These are phyloP conservation scores for Botrytis elliptica DNA, from an alignment of 2,329 filamentous ascomycete genomes.

Conservation along the genomic window DNA sequence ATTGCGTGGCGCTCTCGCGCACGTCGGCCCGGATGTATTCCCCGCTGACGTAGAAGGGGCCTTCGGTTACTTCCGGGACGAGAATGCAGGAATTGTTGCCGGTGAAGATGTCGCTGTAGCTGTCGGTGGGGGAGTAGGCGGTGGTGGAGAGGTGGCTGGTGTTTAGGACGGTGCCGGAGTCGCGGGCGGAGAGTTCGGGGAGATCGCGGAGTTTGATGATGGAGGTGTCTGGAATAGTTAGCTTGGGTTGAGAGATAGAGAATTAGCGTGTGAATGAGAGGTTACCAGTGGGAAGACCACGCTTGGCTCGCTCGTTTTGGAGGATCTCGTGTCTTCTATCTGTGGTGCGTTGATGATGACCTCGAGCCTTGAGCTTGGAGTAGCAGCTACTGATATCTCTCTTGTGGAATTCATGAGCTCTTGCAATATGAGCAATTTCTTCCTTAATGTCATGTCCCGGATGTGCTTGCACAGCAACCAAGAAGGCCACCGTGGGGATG, in stretches of 20 bases:
- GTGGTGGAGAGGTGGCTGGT: slow-evolving; percentile 27
- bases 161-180: slow-evolving; percentile 23
- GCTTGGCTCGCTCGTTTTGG: slow-evolving; percentile 20
- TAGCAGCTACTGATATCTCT: slow-evolving; percentile 22
- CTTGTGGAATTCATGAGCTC: slow-evolving; percentile 6
- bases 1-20: slow-evolving; percentile 34
- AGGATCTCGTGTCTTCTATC: slow-evolving; percentile 23
- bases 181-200: slow-evolving; percentile 16
- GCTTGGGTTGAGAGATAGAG: not conserved
- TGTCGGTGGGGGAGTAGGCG: slow-evolving; percentile 40
- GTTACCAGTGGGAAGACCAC: slow-evolving; percentile 21
- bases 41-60: slow-evolving; percentile 48
- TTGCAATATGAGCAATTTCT: slow-evolving; percentile 12
- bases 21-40: slow-evolving; percentile 52
- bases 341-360: slow-evolving; percentile 33
- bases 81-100: slow-evolving; percentile 38
- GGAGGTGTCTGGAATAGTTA: slow-evolving; percentile 16
- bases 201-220: slow-evolving; percentile 25
- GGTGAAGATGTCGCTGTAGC: slow-evolving; percentile 34
- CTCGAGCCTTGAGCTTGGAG: slow-evolving; percentile 40
- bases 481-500: slow-evolving; percentile 1
- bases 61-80: slow-evolving; percentile 39
- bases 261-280: fast-evolving
- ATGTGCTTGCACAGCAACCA: slow-evolving; percentile 15
- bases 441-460: slow-evolving; percentile 14